Evolutionary conservation across 768 basidiomycete genomes (phyloP), one percentile per base, ranked within the genome.

Genomic region (Phallus indusiatus): DNA sequence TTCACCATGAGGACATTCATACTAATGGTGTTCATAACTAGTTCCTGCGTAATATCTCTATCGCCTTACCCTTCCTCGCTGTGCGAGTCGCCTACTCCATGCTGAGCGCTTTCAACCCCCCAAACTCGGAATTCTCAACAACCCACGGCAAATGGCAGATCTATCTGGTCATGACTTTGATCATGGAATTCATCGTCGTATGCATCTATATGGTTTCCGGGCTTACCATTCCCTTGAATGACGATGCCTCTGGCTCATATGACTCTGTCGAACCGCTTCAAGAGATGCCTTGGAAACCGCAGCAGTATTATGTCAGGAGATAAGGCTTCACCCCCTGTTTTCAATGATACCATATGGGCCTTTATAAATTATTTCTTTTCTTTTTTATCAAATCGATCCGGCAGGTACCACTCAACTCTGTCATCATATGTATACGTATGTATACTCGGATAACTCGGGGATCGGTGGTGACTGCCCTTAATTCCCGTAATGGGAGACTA

Each of bases 31-130:
- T 61, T 56, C 37, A 28, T 16, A 21, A 54, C 3, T 51, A 87
- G 86, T 74, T 88, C 17, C 75, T 88, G 46, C 62, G 65, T 33
- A 84, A 82, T 20, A 70, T 85, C 49, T 73, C 80, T 20, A 28
- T 71, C 51, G 82, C 82, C 10, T 70, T 87, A 14, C 84, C 84
- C 5, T 81, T 85, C 70, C 72, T 88, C 28, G 80, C 78, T n/a
- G 77, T 81, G 34, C 78, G 78, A 57, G 75, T 78, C 60, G 72
- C 75, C n/a, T 87, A 86, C 64, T 74, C 78, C 49, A 69, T 87
- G 36, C 74, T 87, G 37, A 74, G 79, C 21, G 78, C 78, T 8
- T 86, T 79, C 73, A 72, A 83, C 14, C 73, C 76, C 16, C 75
- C 76, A 61, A 65, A 75, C 51, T 73, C 76, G 53, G 35, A 51